Evolutionary conservation across 768 basidiomycete genomes (phyloP).

Genomic region (Mycena galericulata): DNA sequence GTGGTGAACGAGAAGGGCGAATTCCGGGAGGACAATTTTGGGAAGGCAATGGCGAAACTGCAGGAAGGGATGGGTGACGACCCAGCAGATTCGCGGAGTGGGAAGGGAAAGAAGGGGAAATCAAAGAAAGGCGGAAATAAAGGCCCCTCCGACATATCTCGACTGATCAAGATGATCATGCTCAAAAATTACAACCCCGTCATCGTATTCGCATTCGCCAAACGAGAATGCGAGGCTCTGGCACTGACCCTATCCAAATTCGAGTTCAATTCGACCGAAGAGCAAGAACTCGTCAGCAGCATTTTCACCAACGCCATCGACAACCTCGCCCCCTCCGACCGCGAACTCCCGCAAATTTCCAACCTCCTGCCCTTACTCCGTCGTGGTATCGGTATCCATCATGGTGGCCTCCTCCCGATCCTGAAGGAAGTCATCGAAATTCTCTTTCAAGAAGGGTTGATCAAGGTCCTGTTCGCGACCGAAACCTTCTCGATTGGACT

Average conservation of each 20-base stretch:
- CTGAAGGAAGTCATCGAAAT: slow-evolving; percentile 99
- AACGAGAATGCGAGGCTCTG: slow-evolving; percentile 95
- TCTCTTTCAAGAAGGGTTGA: slow-evolving; percentile 96
- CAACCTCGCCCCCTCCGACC: slow-evolving; percentile 87
- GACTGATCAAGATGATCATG: slow-evolving; percentile 99
- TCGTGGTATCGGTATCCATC: slow-evolving; percentile 98
- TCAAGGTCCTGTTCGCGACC: slow-evolving; percentile 98
- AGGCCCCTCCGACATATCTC: slow-evolving; percentile 94
- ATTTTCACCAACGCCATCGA: slow-evolving; percentile 97
- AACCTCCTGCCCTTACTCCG: slow-evolving; percentile 93
- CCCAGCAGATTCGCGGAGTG: slow-evolving; percentile 86
- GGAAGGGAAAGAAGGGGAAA: slow-evolving; percentile 93
- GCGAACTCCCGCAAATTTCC: slow-evolving; percentile 91
- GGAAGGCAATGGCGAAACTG: slow-evolving; percentile 96
- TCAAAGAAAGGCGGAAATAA: slow-evolving; percentile 95
- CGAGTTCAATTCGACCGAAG: slow-evolving; percentile 94
- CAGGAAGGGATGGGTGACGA: slow-evolving; percentile 90
- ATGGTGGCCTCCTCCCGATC: slow-evolving; percentile 96
- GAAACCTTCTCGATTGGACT: slow-evolving; percentile 98
- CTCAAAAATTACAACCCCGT: slow-evolving; percentile 97
- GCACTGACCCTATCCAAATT: slow-evolving; percentile 94
- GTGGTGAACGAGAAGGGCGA: slow-evolving; percentile 99
- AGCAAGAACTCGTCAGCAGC: slow-evolving; percentile 85
- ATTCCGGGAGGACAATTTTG: slow-evolving; percentile 97
- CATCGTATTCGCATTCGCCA: slow-evolving; percentile 98